Evolutionary conservation across 2,329 filamentous ascomycete species (phyloP).

Genomic region (Emergomyces pasteurianus): DNA sequence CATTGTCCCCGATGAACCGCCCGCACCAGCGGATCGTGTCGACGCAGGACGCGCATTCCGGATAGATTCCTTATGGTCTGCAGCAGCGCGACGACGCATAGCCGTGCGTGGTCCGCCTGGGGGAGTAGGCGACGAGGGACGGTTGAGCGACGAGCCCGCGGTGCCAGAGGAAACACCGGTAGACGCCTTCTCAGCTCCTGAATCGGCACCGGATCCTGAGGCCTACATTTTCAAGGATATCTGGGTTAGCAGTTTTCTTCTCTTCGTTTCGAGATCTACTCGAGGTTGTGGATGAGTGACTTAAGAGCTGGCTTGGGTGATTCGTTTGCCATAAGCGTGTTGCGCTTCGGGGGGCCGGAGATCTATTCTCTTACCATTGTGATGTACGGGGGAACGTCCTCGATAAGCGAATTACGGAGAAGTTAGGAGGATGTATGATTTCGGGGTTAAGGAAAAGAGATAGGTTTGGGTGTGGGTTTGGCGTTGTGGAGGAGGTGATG

Average conservation of each 20-base stretch:
- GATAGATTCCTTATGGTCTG: constrained; percentile 93
- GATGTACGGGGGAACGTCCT: not conserved
- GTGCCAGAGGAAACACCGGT: constrained; percentile 45
- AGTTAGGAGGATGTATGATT: not conserved
- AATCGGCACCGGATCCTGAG: constrained; percentile 33
- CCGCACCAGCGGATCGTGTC: constrained; percentile 85
- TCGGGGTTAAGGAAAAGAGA: not conserved
- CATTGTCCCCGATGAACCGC: constrained; percentile 96
- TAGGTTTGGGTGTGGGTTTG: not conserved
- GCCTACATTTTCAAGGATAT: constrained; percentile 15
- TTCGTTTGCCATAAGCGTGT: not conserved
- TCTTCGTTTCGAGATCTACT: not conserved
- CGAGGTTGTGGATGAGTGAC: not conserved
- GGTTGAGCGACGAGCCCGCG: constrained; percentile 58
- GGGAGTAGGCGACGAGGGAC: constrained; percentile 74
- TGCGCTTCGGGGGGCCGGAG: not conserved
- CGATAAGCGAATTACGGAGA: not conserved
- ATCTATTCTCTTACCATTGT: constrained; percentile 7
- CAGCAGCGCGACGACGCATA: constrained; percentile 87
- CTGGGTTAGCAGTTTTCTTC: not conserved
- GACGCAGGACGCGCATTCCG: constrained; percentile 87
- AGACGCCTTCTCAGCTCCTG: constrained; percentile 35
- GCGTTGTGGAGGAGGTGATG: not conserved
- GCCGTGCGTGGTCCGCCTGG: constrained; percentile 91
- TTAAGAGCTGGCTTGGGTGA: not conserved